These are phyloP conservation scores for Trichoderma cornu-damae DNA, from an alignment of 2,329 filamentous ascomycete genomes.

Conservation along the genomic window DNA sequence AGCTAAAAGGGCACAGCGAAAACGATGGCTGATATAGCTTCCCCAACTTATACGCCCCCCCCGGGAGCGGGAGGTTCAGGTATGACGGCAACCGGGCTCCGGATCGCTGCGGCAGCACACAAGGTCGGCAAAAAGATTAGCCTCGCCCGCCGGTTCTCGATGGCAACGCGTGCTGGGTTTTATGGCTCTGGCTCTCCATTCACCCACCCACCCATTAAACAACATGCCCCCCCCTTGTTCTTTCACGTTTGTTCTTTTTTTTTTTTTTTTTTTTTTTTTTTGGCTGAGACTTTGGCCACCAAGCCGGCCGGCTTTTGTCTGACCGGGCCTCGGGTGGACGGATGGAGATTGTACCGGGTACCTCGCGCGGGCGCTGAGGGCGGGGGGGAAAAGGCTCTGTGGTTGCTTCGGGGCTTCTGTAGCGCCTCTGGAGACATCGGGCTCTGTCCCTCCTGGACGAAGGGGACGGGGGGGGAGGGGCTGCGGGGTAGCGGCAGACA, in stretches of 20 bases:
- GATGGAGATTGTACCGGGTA: constrained; percentile 20
- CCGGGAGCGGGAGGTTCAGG: background rate
- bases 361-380: background rate
- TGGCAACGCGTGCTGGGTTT: no score
- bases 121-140: constrained; percentile 17
- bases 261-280: background rate
- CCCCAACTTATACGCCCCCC: no score
- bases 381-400: constrained; percentile 3
- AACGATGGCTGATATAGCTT: constrained; percentile 14
- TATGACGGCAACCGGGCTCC: constrained; percentile 9
- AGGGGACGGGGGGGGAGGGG: background rate
- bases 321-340: constrained; percentile 31
- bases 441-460: background rate
- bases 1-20: no score
- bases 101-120: no score
- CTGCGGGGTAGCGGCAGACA: constrained; percentile 15
- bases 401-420: background rate
- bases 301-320: constrained; percentile 21
- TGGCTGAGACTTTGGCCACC: background rate
- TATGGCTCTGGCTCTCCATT: no score
- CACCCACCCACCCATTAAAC: no score
- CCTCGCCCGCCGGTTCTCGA: no score
- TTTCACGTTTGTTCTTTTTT: background rate
- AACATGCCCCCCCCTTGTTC: no score
- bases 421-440: background rate